Percentiles rank a stretch among this genome's conserved stretches.
Conservation (phyloP, 2,329 filamentous ascomycete species). For the Botrytis galanthina region DNA sequence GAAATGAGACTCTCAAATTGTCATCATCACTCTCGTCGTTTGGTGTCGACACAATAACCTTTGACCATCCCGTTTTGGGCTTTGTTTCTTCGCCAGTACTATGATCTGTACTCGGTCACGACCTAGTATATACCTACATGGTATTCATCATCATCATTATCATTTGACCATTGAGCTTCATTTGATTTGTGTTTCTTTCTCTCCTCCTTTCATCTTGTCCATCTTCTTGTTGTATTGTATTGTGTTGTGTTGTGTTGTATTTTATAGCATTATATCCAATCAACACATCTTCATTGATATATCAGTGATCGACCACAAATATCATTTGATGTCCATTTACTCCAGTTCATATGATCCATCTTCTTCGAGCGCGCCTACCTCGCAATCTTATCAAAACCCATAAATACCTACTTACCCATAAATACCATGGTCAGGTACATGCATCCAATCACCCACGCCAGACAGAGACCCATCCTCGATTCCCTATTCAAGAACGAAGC, state of each 20-base stretch:
- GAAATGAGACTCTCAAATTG: neutral
- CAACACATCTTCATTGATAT: neutral
- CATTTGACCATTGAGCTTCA: neutral
- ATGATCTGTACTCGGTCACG: neutral
- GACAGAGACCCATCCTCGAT: neutral
- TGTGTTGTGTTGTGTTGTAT: too few species aligned
- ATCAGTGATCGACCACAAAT: too few species aligned
- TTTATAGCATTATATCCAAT: neutral
- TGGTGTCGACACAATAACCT: neutral
- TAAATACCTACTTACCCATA: neutral
- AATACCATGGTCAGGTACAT: neutral
- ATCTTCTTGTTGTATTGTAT: neutral
- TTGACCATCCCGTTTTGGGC: neutral
- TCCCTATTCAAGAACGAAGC: neutral
- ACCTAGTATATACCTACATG: neutral
- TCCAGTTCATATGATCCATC: neutral
- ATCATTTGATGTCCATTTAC: neutral
- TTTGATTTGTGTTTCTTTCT: too few species aligned
- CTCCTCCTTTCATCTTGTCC: neutral
- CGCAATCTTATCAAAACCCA: neutral
- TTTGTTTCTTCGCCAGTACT: neutral
- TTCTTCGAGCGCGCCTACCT: neutral
- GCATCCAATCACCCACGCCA: too few species aligned
- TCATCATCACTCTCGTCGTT: neutral
- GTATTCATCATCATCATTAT: neutral